phyloP scores from a whole-genome alignment of 305 asterid genomes.

The Solanum aculeatissimum region DNA sequence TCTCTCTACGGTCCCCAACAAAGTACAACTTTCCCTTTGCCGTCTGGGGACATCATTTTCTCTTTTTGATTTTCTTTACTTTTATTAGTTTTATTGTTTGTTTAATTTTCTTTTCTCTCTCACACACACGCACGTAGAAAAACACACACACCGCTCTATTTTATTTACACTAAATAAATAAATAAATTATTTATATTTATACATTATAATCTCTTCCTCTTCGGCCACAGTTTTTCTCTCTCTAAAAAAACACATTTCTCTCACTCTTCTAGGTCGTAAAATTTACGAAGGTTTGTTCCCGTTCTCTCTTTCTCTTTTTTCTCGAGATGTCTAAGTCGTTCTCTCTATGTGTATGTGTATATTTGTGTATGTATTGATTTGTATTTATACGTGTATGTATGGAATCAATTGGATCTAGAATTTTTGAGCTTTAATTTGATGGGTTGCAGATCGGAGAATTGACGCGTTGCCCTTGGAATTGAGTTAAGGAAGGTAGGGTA shows the following conservation, averaged over 20 bases:
- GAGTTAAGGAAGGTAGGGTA: conserved; percentile 11
- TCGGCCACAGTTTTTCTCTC: neutral
- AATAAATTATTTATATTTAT: neutral
- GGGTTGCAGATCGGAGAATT: conserved; percentile 28
- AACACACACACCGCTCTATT: neutral
- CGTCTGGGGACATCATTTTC: neutral
- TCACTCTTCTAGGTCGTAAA: neutral
- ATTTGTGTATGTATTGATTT: neutral
- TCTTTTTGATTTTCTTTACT: neutral
- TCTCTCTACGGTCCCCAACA: neutral
- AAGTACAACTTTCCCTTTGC: conserved; percentile 2
- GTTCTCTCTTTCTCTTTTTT: neutral
- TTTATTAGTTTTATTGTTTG: neutral
- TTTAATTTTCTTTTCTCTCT: neutral
- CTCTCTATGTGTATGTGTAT: neutral
- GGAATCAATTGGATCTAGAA: conserved; percentile 13
- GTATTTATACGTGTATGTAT: neutral
- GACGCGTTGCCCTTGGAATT: conserved; percentile 6
- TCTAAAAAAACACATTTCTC: neutral
- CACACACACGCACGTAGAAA: neutral
- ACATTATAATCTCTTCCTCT: neutral
- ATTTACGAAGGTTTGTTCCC: neutral
- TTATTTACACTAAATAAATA: neutral
- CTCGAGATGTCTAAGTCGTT: neutral
- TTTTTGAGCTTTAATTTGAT: neutral